phyloP scores from a whole-genome alignment of 2,329 filamentous ascomycete species.

The Aureobasidium sp. region DNA sequence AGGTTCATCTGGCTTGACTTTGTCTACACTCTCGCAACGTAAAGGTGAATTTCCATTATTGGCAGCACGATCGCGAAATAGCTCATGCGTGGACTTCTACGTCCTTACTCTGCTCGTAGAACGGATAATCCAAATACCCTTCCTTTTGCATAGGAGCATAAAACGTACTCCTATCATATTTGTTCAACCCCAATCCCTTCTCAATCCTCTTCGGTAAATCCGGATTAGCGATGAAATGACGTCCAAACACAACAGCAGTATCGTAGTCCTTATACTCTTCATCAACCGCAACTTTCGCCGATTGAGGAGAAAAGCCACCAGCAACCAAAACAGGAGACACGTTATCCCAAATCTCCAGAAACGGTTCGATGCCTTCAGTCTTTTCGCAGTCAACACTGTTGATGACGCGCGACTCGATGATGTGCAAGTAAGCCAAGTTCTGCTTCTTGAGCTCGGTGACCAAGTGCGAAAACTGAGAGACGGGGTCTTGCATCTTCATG shows the following conservation, averaged over 20 bases:
- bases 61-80: background rate
- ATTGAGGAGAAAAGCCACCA: conserved; percentile 34
- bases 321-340: conserved; percentile 40
- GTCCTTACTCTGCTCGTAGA: conserved; percentile 19
- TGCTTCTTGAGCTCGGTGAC: conserved; percentile 43
- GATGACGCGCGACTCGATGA: conserved; percentile 50
- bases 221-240: conserved; percentile 43
- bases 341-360: conserved; percentile 38
- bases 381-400: conserved; percentile 35
- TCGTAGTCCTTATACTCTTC: conserved; percentile 36
- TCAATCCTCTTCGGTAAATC: conserved; percentile 40
- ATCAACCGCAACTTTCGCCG: conserved; percentile 29
- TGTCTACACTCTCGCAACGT: too few species aligned
- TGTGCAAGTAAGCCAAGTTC: conserved; percentile 52
- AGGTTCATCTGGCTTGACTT: too few species aligned
- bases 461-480: conserved; percentile 55
- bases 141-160: conserved; percentile 32
- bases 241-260: conserved; percentile 41
- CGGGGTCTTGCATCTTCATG: conserved; percentile 54
- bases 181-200: conserved; percentile 34
- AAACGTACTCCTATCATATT: conserved; percentile 40
- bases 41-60: background rate
- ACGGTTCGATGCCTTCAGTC: conserved; percentile 35
- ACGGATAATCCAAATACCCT: conserved; percentile 37
- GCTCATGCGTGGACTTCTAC: background rate